phyloP scores from a whole-genome alignment of 129 eudicot species.

The Tagetes patula region DNA sequence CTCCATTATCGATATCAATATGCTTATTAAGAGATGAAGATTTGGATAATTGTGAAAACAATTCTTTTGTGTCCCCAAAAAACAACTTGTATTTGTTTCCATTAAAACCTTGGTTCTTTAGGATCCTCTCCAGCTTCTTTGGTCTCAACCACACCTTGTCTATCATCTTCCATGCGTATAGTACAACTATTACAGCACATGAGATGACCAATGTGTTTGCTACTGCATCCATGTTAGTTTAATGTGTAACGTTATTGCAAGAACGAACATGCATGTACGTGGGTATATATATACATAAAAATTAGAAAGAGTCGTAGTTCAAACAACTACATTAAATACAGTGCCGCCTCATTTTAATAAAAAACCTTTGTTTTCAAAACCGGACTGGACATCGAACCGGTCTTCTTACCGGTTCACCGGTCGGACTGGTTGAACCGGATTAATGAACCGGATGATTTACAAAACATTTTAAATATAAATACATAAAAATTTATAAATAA shows the following conservation, averaged over 20 bases:
- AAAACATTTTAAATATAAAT: too few species aligned
- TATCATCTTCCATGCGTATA: conserved; percentile 4
- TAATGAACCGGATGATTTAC: too few species aligned
- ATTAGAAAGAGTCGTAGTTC: background rate
- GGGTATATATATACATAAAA: background rate
- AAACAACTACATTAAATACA: background rate
- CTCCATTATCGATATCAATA: background rate
- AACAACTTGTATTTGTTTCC: conserved; percentile 3
- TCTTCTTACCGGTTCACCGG: too few species aligned
- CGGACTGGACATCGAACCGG: too few species aligned
- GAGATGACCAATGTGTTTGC: background rate
- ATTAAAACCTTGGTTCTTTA: background rate
- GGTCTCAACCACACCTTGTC: background rate
- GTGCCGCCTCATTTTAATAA: too few species aligned
- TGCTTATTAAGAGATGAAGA: background rate
- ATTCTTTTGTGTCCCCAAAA: background rate
- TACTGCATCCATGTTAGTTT: background rate
- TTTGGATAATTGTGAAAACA: background rate
- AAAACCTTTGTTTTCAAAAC: too few species aligned
- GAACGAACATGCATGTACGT: too few species aligned
- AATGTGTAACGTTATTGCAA: background rate
- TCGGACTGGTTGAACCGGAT: too few species aligned
- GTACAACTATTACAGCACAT: background rate
- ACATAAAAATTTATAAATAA: too few species aligned
- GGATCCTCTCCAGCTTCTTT: background rate